Conservation (phyloP, 2,329 filamentous ascomycete genomes). For the Aspergillus awamori region DNA sequence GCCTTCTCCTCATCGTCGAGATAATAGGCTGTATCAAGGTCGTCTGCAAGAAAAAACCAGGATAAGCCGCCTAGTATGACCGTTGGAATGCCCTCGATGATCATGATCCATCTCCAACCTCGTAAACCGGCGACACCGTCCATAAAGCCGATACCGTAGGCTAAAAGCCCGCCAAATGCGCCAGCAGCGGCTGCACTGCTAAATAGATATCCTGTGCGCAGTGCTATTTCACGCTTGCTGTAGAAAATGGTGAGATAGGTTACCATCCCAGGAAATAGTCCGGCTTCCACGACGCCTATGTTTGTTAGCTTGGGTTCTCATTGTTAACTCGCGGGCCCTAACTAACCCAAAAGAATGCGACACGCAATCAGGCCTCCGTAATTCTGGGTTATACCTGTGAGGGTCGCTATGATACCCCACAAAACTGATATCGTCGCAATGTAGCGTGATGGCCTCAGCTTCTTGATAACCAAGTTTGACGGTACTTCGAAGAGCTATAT, state of each 20-base stretch:
- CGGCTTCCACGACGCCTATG: constrained; percentile 66
- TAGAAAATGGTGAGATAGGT: constrained; percentile 78
- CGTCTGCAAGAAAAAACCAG: constrained; percentile 65
- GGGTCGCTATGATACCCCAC: constrained; percentile 50
- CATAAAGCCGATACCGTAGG: constrained; percentile 74
- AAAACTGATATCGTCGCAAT: constrained; percentile 62
- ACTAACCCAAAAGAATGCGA: constrained; percentile 60
- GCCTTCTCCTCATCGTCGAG: constrained; percentile 62
- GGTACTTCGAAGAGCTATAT: constrained; percentile 61
- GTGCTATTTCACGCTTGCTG: constrained; percentile 70
- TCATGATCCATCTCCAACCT: constrained; percentile 75
- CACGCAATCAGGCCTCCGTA: constrained; percentile 69
- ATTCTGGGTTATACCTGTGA: constrained; percentile 66
- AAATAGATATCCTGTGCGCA: constrained; percentile 74
- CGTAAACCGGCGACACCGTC: constrained; percentile 65
- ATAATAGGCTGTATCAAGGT: constrained; percentile 66
- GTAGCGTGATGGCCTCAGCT: constrained; percentile 64
- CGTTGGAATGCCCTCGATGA: constrained; percentile 59
- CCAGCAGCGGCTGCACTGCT: constrained; percentile 67
- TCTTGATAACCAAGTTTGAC: constrained; percentile 66
- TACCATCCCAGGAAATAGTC: constrained; percentile 68
- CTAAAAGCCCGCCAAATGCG: constrained; percentile 71
- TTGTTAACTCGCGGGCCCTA: too few relatives aligned
- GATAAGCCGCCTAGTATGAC: constrained; percentile 59
- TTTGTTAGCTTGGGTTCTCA: not conserved